Evolutionary conservation across 2,329 filamentous ascomycete genomes (phyloP).

Genomic region (Mycocentrospora acerina): DNA sequence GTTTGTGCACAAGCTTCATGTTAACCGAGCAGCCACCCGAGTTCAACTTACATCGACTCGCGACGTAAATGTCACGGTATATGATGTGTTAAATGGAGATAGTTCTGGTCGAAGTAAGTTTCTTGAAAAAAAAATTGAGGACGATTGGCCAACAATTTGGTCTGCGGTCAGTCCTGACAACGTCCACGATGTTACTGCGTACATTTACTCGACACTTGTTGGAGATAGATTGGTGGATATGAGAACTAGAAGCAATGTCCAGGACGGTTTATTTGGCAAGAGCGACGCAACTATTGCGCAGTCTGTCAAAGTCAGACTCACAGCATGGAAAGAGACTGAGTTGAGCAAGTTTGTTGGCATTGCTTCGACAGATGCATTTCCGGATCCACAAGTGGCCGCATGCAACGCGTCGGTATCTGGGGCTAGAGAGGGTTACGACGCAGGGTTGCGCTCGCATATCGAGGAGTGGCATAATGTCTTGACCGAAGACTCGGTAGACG

Average conservation of each 20-base stretch:
- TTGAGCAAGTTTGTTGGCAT: slow-evolving; percentile 69
- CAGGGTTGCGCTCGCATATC: slow-evolving; percentile 57
- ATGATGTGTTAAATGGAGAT: slow-evolving; percentile 68
- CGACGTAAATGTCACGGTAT: slow-evolving; percentile 59
- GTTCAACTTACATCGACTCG: slow-evolving; percentile 58
- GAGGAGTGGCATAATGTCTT: slow-evolving; percentile 64
- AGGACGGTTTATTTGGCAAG: slow-evolving; percentile 49
- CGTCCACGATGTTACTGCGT: slow-evolving; percentile 64
- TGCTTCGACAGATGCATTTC: slow-evolving; percentile 69
- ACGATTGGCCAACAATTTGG: slow-evolving; percentile 58
- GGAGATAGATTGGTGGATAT: slow-evolving; percentile 50
- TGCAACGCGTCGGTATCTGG: slow-evolving; percentile 56
- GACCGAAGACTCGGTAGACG: slow-evolving; percentile 63
- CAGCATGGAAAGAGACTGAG: slow-evolving; percentile 54
- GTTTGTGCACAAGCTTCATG: slow-evolving; percentile 63
- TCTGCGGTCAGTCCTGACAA: slow-evolving; percentile 65
- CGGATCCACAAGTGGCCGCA: slow-evolving; percentile 58
- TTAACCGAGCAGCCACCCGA: slow-evolving; percentile 63
- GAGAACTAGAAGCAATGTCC: slow-evolving; percentile 47
- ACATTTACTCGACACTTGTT: slow-evolving; percentile 55
- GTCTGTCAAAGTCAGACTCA: slow-evolving; percentile 56
- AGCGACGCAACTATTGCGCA: slow-evolving; percentile 69
- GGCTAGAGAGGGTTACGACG: slow-evolving; percentile 56
- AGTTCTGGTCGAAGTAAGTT: slow-evolving; percentile 66
- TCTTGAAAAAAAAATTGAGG: slow-evolving; percentile 57